Base-by-base conservation (phyloP, 192 early-diverging fungal species). In the Gamsiella multidivaricata region DNA sequence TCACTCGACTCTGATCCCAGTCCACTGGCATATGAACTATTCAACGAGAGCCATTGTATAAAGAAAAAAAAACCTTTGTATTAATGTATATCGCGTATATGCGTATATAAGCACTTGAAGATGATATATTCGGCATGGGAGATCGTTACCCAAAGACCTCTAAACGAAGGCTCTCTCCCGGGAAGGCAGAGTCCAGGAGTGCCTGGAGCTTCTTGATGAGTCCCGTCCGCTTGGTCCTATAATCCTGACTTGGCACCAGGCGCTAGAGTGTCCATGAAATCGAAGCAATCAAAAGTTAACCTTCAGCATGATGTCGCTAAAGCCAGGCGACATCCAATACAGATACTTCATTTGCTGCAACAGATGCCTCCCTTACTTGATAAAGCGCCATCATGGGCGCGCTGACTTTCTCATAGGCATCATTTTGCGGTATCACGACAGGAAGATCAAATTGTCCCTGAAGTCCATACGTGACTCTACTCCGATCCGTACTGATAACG, bases 1-100 rank as follows among this genome's bases (percentile, higher is more conserved):
- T 78, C 74, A 20, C 74, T 78, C 6, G 65, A 57, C n/a, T 78
- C 65, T 5, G 60, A 61, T 5, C 74, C 74, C 25, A 78, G 49
- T 25, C 74, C 74, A 46, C 66, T 78, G 1, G 74, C 66, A 23
- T 58, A 69, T 3, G 74, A 78, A 0, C 74, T 78, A 42, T 29
- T 22, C 14, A 22, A 7, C 2, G 9, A 43, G 6, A 52, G 31
- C 25, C 25, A 10, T 58, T 17, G 17, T 31, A 15, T 54, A 54
- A 32, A 32, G 6, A 8, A 28, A 3, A 33, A 47, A 23, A 34
- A 54, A 18, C 17, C 23, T 25, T 26, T 49, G 29, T 4, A 18
- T 29, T 8, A 4, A 3, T 46, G 5, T 15, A 26, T 42, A 39
- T 10, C 23, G n/a, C n/a, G n/a, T n/a, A n/a, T n/a, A n/a, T n/a